Evolutionary conservation across 306 rosid genomes (phyloP), one percentile per base, ranked within the genome.

Genomic region (Dalbergia oliveri): DNA sequence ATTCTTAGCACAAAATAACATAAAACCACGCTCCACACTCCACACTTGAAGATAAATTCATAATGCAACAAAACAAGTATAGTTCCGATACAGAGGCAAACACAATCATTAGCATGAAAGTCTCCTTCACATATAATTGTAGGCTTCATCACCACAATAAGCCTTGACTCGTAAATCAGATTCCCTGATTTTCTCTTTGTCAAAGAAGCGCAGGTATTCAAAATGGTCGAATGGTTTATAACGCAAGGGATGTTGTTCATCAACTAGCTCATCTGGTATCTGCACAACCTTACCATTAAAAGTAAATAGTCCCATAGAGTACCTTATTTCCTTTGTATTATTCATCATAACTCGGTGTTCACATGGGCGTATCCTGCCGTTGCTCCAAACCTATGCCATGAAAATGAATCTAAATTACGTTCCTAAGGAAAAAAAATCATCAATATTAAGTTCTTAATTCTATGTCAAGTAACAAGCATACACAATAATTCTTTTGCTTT

Each of bases 311-410:
- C 74, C 84, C 66, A 31, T 39, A 1, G 68, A 80, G 49, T 80
- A 80, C 16, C 84, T 72, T 0, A 11, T 31, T 26, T 26, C 47
- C 49, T 63, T 65, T 53, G 84, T 47, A 3, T 50, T 50, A 5
- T 80, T 80, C 68, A 80, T 54, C 9, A 53, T 41, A 34, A 80
- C 84, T 54, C 84, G 47, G 60, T 80, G 84, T n/a, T 72, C 68
- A 6, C 84, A 72, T 21, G 84, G 18, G 1, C 23, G 66, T 56
- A 80, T 47, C 33, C 79, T 80, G 5, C 66, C 79, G 53, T 80
- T 80, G 12, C 79, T 80, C 84, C 78, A 80, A 50, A 65, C 57
- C 83, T 80, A 63, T 1, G 10, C 71, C 72, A 35, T 26, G 16
- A 8, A 19, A 43, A 67, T 43, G 26, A 59, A 37, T 57, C 14